phyloP scores from a whole-genome alignment of 2,329 filamentous ascomycete genomes.

The Alternaria hordeiaustralica region DNA sequence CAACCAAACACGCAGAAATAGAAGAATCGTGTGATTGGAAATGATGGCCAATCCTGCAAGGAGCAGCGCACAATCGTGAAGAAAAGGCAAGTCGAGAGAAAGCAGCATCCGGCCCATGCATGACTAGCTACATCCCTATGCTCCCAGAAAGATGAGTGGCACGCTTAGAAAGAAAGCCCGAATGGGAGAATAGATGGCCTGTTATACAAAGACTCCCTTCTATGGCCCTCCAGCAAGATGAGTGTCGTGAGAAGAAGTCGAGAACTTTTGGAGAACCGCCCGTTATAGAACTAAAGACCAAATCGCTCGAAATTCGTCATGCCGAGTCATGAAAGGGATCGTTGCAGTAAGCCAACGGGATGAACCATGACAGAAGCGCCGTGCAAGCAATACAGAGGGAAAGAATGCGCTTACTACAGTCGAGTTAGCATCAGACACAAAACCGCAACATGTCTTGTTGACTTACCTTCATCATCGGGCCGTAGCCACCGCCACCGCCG shows the following conservation, averaged over 20 bases:
- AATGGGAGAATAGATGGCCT: conserved; percentile 41
- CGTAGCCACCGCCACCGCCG: conserved; percentile 60
- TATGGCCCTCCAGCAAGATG: conserved; percentile 44
- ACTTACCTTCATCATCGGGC: conserved; percentile 71
- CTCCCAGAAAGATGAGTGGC: conserved; percentile 36
- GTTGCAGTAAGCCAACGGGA: conserved; percentile 45
- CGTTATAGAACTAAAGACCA: conserved; percentile 44
- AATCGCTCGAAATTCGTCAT: conserved; percentile 48
- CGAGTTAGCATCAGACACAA: conserved; percentile 18
- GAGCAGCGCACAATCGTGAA: conserved; percentile 32
- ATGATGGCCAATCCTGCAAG: conserved; percentile 46
- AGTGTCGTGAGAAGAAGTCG: conserved; percentile 46
- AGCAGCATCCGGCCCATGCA: conserved; percentile 39
- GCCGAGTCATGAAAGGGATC: conserved; percentile 47
- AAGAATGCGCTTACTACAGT: conserved; percentile 48
- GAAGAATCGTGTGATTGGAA: conserved; percentile 43
- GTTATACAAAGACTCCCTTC: conserved; percentile 48
- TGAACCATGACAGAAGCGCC: conserved; percentile 44
- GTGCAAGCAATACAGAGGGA: conserved; percentile 43
- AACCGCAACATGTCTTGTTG: not conserved
- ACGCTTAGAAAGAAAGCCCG: conserved; percentile 41
- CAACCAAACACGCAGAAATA: conserved; percentile 36
- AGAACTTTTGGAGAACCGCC: conserved; percentile 50
- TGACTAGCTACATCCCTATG: conserved; percentile 47
- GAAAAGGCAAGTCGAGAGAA: conserved; percentile 42